Conservation (phyloP, 1,139 yeast species). For the Yamadazyma trypodendri region DNA sequence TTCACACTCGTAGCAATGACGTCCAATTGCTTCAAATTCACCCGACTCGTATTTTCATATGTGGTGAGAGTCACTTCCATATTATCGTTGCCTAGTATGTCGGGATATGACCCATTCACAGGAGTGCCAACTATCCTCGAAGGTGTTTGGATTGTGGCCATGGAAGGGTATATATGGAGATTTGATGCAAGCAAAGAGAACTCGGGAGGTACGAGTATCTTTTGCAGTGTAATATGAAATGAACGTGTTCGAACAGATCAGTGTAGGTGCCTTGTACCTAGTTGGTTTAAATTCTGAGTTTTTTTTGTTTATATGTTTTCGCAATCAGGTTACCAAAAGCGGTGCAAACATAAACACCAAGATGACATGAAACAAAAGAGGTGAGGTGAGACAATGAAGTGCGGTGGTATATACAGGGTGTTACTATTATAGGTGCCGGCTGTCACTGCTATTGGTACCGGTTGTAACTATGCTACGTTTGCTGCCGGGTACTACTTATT, state of each 20-base stretch:
- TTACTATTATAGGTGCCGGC: too few species aligned
- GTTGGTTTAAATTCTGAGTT: not conserved
- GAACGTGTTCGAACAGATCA: not conserved
- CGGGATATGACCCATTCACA: conserved; percentile 2
- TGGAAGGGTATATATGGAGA: too few species aligned
- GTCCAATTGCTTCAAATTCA: conserved; percentile 20
- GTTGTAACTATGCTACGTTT: not conserved
- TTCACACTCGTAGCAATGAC: conserved; percentile 30
- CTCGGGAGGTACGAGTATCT: too few species aligned
- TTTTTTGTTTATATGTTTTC: conserved; percentile 3
- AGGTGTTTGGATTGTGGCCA: conserved; percentile 11
- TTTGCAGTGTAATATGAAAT: too few species aligned
- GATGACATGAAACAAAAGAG: conserved; percentile 1
- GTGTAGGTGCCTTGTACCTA: not conserved
- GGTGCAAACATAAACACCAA: conserved; percentile 4
- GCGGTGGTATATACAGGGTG: too few species aligned
- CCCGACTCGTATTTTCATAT: not conserved
- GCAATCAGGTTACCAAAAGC: conserved; percentile 4
- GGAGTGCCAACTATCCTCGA: conserved; percentile 11
- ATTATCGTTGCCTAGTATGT: conserved; percentile 7
- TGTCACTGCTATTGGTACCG: not conserved
- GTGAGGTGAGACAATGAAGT: too few species aligned
- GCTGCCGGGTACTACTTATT: not conserved
- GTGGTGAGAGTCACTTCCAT: conserved; percentile 7
- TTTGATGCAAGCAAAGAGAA: too few species aligned